These are phyloP conservation scores for Colletotrichum liaoningense DNA, from an alignment of 2,329 filamentous ascomycete genomes.

Conservation along the genomic window DNA sequence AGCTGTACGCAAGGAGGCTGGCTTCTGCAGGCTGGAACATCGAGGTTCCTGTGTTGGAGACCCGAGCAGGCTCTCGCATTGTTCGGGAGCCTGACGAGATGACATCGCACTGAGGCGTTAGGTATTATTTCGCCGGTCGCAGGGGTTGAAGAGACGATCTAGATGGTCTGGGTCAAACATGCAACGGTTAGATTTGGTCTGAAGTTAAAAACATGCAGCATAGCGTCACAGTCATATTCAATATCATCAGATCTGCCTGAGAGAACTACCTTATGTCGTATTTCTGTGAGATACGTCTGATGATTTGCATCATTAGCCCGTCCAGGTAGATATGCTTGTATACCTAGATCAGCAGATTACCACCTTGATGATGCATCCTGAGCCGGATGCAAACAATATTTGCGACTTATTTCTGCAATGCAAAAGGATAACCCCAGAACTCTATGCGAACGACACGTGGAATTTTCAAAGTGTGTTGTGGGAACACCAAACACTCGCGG, in stretches of 20 bases:
- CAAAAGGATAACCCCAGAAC: neutral
- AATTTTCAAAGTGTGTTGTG: neutral
- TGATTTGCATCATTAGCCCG: neutral
- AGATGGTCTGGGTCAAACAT: conserved; percentile 3
- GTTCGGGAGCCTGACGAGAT: conserved; percentile 7
- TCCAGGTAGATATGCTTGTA: neutral
- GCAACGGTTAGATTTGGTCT: neutral
- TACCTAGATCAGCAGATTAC: neutral
- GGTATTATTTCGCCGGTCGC: neutral
- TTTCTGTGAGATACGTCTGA: neutral
- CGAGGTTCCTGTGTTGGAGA: conserved; percentile 23
- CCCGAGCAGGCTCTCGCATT: conserved; percentile 30
- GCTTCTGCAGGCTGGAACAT: conserved; percentile 24
- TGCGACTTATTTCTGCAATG: neutral
- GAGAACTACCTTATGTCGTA: neutral
- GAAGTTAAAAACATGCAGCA: conserved; percentile 5
- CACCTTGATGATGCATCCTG: neutral
- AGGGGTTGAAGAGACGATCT: neutral
- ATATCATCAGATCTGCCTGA: neutral
- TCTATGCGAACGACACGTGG: conserved; percentile 6
- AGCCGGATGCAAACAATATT: neutral
- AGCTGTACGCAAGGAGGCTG: conserved; percentile 7
- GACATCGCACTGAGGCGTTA: neutral
- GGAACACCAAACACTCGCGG: conserved; percentile 5
- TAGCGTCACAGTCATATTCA: neutral